Percentiles rank a stretch among this genome's conserved stretches.
Evolutionary conservation across 2,329 filamentous ascomycete genomes (phyloP).

Genomic region (Colletotrichum sp.): DNA sequence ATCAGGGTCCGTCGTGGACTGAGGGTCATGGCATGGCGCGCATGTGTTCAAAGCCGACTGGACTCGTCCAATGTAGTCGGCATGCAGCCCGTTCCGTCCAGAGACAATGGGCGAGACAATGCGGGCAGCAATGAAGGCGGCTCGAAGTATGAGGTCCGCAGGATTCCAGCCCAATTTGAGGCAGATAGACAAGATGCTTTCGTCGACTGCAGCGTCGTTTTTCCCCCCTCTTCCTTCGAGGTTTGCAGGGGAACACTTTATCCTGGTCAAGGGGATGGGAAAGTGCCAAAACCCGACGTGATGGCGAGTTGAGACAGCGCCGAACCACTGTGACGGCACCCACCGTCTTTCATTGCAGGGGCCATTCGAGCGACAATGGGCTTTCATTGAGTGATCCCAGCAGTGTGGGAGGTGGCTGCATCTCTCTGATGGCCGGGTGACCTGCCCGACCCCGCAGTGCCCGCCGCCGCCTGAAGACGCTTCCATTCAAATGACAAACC

Average conservation of each 20-base stretch:
- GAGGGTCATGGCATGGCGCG: conserved; percentile 9
- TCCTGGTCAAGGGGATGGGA: neutral
- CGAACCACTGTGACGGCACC: conserved; percentile 1
- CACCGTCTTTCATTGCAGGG: neutral
- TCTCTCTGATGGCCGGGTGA: neutral
- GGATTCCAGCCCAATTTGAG: conserved; percentile 19
- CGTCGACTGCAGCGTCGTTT: neutral
- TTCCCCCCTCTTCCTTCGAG: neutral
- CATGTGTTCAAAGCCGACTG: conserved; percentile 22
- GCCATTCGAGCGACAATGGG: neutral
- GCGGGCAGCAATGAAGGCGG: conserved; percentile 13
- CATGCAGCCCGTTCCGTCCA: conserved; percentile 14
- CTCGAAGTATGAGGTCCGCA: neutral
- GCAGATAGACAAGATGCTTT: neutral
- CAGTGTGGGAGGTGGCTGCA: neutral
- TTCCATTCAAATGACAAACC: neutral
- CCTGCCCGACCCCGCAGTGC: neutral
- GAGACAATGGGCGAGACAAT: neutral
- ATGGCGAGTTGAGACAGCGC: neutral
- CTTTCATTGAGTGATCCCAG: neutral
- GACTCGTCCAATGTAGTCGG: conserved; percentile 23
- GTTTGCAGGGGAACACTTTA: neutral
- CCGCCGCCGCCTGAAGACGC: neutral
- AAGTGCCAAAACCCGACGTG: neutral
- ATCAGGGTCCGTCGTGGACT: conserved; percentile 1